phyloP scores from a whole-genome alignment of 306 rosid genomes.

The Quercus variabilis region DNA sequence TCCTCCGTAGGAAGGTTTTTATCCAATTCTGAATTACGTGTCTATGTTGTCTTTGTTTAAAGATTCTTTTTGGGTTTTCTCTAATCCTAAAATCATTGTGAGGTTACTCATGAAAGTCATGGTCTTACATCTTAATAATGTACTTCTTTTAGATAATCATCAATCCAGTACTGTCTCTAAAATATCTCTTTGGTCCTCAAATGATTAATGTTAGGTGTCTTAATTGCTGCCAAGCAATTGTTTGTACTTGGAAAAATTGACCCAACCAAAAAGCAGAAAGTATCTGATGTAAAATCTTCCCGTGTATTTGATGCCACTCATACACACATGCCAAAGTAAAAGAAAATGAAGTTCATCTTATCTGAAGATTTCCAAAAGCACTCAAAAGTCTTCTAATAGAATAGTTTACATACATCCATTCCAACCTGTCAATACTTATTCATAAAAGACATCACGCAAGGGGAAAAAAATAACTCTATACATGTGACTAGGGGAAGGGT shows the following conservation, averaged over 20 bases:
- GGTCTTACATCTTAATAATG: slow-evolving; percentile 26
- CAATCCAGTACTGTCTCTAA: slow-evolving; percentile 26
- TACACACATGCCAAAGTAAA: slow-evolving; percentile 1
- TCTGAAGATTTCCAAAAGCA: slow-evolving; percentile 40
- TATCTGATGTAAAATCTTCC: background rate
- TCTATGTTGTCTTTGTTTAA: slow-evolving; percentile 2
- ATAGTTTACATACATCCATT: slow-evolving; percentile 36
- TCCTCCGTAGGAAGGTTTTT: background rate
- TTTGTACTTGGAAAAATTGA: slow-evolving; percentile 8
- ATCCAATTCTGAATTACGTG: background rate
- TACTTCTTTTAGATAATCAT: slow-evolving; percentile 3
- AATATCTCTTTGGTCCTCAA: slow-evolving; percentile 32
- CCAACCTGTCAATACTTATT: slow-evolving; percentile 37
- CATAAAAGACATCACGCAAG: slow-evolving; percentile 42
- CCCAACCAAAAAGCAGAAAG: background rate
- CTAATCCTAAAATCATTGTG: slow-evolving; percentile 11
- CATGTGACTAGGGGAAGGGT: slow-evolving; percentile 34
- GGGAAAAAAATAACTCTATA: slow-evolving; percentile 57
- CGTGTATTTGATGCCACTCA: background rate
- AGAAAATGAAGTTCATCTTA: slow-evolving; percentile 24
- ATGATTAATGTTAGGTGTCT: slow-evolving; percentile 13
- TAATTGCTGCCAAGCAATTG: slow-evolving; percentile 20
- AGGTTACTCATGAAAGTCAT: slow-evolving; percentile 30
- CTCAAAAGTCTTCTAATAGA: slow-evolving; percentile 36
- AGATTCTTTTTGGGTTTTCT: slow-evolving; percentile 8